A percentile compares a stretch with the other conserved stretches of the same genome.
phyloP scores from a whole-genome alignment of 169 alveolate species.

The Eimeria tenella region DNA sequence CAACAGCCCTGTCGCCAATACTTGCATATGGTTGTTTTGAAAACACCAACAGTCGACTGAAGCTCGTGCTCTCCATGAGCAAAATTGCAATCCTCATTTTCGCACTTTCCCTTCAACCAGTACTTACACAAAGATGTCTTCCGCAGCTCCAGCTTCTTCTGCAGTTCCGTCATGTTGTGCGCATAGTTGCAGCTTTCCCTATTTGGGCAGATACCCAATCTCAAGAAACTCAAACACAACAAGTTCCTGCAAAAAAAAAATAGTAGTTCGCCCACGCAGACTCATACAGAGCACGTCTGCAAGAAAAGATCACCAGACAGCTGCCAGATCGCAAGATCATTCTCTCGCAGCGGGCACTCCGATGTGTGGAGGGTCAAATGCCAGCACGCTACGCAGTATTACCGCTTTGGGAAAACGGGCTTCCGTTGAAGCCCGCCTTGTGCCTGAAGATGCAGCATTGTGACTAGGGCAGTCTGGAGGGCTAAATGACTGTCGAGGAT shows the following conservation, averaged over 20 bases:
- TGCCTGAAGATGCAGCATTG: slow-evolving; percentile 57
- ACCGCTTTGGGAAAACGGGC: slow-evolving; percentile 63
- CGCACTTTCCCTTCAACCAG: slow-evolving; percentile 80
- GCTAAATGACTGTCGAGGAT: slow-evolving; percentile 30
- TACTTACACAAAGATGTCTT: slow-evolving; percentile 80
- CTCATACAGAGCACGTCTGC: not conserved
- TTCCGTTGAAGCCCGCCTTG: slow-evolving; percentile 54
- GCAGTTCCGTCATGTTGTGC: slow-evolving; percentile 74
- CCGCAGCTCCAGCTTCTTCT: slow-evolving; percentile 76
- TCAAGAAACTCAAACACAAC: slow-evolving; percentile 56
- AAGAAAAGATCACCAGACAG: not conserved
- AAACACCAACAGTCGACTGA: slow-evolving; percentile 84
- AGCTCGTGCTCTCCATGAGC: slow-evolving; percentile 87
- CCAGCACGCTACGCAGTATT: not conserved
- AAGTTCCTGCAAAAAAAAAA: slow-evolving; percentile 45
- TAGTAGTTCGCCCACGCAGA: not conserved
- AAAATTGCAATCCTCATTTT: slow-evolving; percentile 83
- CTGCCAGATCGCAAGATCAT: not conserved
- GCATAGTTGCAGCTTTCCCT: slow-evolving; percentile 73
- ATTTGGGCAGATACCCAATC: slow-evolving; percentile 64
- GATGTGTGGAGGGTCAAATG: not conserved
- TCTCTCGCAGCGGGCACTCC: not conserved
- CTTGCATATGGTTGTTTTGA: slow-evolving; percentile 85
- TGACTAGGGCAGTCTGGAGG: slow-evolving; percentile 41
- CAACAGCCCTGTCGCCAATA: slow-evolving; percentile 86